phyloP scores from a whole-genome alignment of 768 basidiomycete genomes.

The Mycena olivaceomarginata region DNA sequence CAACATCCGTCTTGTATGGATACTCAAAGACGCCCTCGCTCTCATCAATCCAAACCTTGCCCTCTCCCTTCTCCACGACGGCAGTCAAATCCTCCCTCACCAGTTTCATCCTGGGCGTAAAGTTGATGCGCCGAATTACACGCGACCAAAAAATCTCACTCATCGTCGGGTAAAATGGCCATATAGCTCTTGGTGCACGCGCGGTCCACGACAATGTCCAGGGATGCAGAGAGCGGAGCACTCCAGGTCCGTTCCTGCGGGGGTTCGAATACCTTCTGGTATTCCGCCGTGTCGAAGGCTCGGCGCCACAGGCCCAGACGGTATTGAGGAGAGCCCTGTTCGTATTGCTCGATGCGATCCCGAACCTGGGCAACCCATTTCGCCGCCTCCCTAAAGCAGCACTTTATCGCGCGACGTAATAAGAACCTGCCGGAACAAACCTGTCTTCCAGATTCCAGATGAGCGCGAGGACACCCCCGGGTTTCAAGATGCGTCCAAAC shows the following conservation, averaged over 20 bases:
- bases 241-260: conserved; percentile 75
- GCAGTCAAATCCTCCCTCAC: conserved; percentile 70
- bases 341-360: conserved; percentile 80
- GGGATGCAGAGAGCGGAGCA: conserved; percentile 71
- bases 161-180: conserved; percentile 74
- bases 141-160: conserved; percentile 42
- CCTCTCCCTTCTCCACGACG: conserved; percentile 77
- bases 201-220: conserved; percentile 77
- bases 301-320: conserved; percentile 85
- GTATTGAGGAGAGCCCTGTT: conserved; percentile 88
- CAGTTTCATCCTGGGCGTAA: conserved; percentile 37
- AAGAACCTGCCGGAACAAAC: conserved; percentile 53
- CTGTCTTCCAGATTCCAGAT: conserved; percentile 96
- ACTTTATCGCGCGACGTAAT: not conserved
- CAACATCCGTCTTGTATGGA: conserved; percentile 82
- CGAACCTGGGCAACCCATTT: conserved; percentile 87
- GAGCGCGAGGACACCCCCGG: conserved; percentile 80
- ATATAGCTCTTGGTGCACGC: conserved; percentile 93
- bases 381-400: conserved; percentile 67
- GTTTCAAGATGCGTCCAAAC: conserved; percentile 88
- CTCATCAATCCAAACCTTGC: conserved; percentile 86
- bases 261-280: conserved; percentile 74
- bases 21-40: conserved; percentile 85
- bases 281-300: conserved; percentile 78
- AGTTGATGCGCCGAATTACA: no score